Conservation (phyloP, 345 rosid species). For the Fremontodendron californicum region DNA sequence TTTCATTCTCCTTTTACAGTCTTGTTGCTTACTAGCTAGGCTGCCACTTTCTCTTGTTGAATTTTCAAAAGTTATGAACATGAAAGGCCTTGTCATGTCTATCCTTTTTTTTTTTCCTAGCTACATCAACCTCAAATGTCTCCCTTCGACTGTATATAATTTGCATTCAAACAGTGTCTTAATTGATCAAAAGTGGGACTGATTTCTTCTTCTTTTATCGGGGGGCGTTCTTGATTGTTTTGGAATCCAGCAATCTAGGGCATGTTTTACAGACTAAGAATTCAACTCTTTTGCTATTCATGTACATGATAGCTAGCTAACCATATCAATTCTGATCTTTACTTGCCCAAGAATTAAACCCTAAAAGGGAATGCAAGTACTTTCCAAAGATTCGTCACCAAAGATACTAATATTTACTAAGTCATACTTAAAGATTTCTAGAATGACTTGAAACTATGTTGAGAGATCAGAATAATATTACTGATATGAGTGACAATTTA, state of each 20-base stretch:
- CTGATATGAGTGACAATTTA: too few relatives aligned
- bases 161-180: not conserved
- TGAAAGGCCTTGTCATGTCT: conserved; percentile 17
- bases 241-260: not conserved
- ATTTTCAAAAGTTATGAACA: conserved; percentile 19
- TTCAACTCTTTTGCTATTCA: conserved; percentile 6
- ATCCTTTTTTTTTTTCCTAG: not conserved
- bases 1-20: conserved; percentile 9
- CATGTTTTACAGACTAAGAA: not conserved
- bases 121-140: conserved; percentile 1
- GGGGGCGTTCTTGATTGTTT: not conserved
- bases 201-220: not conserved
- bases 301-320: not conserved
- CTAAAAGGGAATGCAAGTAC: not conserved
- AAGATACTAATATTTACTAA: too few relatives aligned
- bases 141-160: not conserved
- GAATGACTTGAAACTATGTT: too few relatives aligned
- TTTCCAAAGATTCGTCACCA: not conserved
- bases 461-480: too few relatives aligned
- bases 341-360: not conserved
- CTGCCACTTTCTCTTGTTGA: conserved; percentile 12
- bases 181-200: not conserved
- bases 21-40: not conserved
- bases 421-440: too few relatives aligned
- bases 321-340: not conserved